A percentile compares a stretch with the other conserved stretches of the same genome.
phyloP scores from a whole-genome alignment of 371 early-diverging fungal species.

The Mucor plumbeus region DNA sequence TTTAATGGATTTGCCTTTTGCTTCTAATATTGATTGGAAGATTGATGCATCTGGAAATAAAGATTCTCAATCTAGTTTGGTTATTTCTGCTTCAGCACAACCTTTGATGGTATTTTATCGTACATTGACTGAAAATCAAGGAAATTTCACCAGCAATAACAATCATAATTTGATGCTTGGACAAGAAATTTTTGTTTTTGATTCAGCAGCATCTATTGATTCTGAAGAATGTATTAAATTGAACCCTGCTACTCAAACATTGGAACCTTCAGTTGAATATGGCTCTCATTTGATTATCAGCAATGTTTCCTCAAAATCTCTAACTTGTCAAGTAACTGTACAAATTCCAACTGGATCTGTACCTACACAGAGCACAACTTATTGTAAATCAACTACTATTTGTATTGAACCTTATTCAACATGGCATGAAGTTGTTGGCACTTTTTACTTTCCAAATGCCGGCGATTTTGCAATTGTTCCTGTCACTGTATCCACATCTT shows the following conservation, averaged over 20 bases:
- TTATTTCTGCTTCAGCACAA: slow-evolving; percentile 2
- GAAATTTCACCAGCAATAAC: neutral
- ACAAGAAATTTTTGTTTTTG: slow-evolving; percentile 37
- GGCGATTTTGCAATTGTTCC: slow-evolving; percentile 54
- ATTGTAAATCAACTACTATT: slow-evolving; percentile 44
- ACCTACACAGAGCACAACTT: slow-evolving; percentile 35
- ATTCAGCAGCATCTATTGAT: slow-evolving; percentile 11
- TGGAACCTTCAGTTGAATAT: slow-evolving; percentile 30
- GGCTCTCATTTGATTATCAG: slow-evolving; percentile 49
- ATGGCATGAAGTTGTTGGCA: slow-evolving; percentile 43
- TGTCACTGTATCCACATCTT: slow-evolving; percentile 40
- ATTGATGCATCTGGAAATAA: slow-evolving; percentile 8
- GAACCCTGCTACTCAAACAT: slow-evolving; percentile 22
- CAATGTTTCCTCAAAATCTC: slow-evolving; percentile 37
- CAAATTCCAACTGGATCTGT: slow-evolving; percentile 54
- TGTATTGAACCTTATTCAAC: slow-evolving; percentile 46
- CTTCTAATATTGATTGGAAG: slow-evolving; percentile 28
- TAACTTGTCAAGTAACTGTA: slow-evolving; percentile 37
- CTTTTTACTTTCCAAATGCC: slow-evolving; percentile 59
- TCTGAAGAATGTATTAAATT: slow-evolving; percentile 37
- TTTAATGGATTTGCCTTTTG: slow-evolving; percentile 51
- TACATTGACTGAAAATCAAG: slow-evolving; percentile 22
- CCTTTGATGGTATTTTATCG: slow-evolving; percentile 57
- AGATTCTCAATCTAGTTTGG: neutral
- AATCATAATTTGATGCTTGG: slow-evolving; percentile 27